phyloP scores from a whole-genome alignment of 441 rosid species.

The Eutrema salsugineum region DNA sequence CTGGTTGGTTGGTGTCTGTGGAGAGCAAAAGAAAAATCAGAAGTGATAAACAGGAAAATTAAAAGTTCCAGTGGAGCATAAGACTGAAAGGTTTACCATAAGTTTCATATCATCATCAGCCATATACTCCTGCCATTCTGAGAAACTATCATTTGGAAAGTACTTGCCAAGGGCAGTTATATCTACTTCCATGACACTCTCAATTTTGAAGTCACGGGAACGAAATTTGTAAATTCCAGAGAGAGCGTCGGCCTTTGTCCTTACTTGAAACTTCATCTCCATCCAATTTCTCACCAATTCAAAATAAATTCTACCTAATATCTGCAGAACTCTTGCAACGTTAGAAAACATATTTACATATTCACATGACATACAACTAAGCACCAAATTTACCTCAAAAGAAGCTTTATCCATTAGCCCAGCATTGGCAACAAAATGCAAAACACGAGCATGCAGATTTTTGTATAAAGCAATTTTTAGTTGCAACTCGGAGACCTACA shows the following conservation, averaged over 20 bases:
- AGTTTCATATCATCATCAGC: constrained; percentile 58
- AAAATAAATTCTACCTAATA: constrained; percentile 58
- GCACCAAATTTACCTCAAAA: constrained; percentile 50
- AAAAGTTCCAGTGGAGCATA: constrained; percentile 8
- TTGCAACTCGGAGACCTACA: constrained; percentile 52
- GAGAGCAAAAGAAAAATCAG: constrained; percentile 4
- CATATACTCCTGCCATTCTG: constrained; percentile 78
- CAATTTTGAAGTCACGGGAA: constrained; percentile 77
- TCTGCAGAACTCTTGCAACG: constrained; percentile 41
- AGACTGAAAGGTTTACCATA: constrained; percentile 41
- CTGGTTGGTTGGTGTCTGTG: constrained; percentile 51
- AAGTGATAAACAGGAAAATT: constrained; percentile 7
- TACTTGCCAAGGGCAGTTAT: constrained; percentile 56
- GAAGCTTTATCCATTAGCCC: constrained; percentile 57
- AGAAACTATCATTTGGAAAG: constrained; percentile 55
- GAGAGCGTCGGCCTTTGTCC: constrained; percentile 55
- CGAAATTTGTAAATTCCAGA: constrained; percentile 70
- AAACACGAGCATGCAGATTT: constrained; percentile 64
- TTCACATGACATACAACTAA: not conserved
- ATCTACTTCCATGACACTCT: constrained; percentile 76
- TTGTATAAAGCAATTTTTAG: constrained; percentile 55
- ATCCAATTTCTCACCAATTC: constrained; percentile 73
- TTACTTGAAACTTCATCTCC: constrained; percentile 70
- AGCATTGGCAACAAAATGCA: constrained; percentile 55
- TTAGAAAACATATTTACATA: constrained; percentile 24